Evolutionary conservation across 1,284 basidiomycete genomes (phyloP).

Genomic region (Agaricales sp.): DNA sequence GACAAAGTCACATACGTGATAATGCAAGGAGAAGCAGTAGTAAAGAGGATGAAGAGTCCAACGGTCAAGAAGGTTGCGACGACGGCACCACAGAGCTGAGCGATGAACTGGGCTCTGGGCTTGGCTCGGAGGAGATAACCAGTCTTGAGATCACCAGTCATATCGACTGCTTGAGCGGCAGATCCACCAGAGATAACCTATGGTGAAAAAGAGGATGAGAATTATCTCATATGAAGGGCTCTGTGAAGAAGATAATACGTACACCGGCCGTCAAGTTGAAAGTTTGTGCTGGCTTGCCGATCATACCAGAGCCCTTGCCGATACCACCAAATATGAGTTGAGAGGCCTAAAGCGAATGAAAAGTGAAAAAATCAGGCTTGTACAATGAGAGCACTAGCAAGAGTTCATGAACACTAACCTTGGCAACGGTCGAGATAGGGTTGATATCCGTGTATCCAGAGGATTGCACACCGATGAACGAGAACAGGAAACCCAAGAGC

Average conservation of each 20-base stretch:
- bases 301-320: slow-evolving; percentile 32
- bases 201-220: not conserved
- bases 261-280: slow-evolving; percentile 49
- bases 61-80: slow-evolving; percentile 48
- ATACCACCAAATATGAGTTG: slow-evolving; percentile 57
- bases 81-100: slow-evolving; percentile 45
- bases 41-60: slow-evolving; percentile 55
- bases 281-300: slow-evolving; percentile 28
- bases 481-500: slow-evolving; percentile 56
- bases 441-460: slow-evolving; percentile 50
- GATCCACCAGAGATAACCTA: slow-evolving; percentile 43
- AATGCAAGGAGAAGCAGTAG: slow-evolving; percentile 60
- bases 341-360: slow-evolving; percentile 22
- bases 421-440: slow-evolving; percentile 47
- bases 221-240: slow-evolving; percentile 7
- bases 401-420: too few relatives aligned
- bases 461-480: slow-evolving; percentile 59
- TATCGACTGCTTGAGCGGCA: slow-evolving; percentile 53
- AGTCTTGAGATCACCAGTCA: slow-evolving; percentile 68
- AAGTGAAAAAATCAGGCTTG: not conserved
- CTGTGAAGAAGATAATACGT: slow-evolving; percentile 8
- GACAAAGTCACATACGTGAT: slow-evolving; percentile 16
- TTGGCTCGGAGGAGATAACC: slow-evolving; percentile 57
- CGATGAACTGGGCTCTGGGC: slow-evolving; percentile 57
- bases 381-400: slow-evolving; percentile 5